Percentiles rank a stretch among this genome's conserved stretches.
Evolutionary conservation across 768 basidiomycete species (phyloP).

Genomic region (Leccinum broughii): DNA sequence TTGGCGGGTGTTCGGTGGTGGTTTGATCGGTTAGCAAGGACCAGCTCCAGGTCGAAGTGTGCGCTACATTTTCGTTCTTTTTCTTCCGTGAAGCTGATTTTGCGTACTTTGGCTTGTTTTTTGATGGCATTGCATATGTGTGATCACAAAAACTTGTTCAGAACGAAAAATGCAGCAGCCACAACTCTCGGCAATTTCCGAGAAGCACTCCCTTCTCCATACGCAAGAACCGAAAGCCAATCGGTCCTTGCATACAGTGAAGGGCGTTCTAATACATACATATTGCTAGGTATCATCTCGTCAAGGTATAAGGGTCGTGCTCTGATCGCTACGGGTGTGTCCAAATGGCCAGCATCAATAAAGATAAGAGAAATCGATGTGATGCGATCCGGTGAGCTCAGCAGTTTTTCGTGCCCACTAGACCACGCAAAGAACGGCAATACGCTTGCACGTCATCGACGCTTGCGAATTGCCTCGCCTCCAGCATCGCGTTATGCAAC

Average conservation of each 20-base stretch:
- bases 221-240: slow-evolving; percentile 28
- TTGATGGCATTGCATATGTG: slow-evolving; percentile 31
- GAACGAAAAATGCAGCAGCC: slow-evolving; percentile 26
- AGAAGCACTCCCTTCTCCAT: slow-evolving; percentile 28
- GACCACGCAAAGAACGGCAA: slow-evolving; percentile 59
- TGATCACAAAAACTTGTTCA: slow-evolving; percentile 10
- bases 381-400: slow-evolving; percentile 10
- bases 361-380: not conserved
- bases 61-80: slow-evolving; percentile 18
- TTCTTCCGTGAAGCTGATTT: slow-evolving; percentile 31
- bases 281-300: slow-evolving; percentile 26
- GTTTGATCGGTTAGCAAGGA: slow-evolving; percentile 67
- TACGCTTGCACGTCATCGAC: slow-evolving; percentile 53
- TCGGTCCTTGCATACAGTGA: slow-evolving; percentile 31
- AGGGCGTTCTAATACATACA: slow-evolving; percentile 17
- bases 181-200: slow-evolving; percentile 26
- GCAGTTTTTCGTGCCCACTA: slow-evolving; percentile 56
- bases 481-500: slow-evolving; percentile 57
- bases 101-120: slow-evolving; percentile 49
- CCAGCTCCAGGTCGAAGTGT: slow-evolving; percentile 53
- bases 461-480: slow-evolving; percentile 53
- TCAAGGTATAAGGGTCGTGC: slow-evolving; percentile 23
- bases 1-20: slow-evolving; percentile 62
- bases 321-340: not conserved
- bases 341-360: not conserved